Conservation (phyloP, 2,329 filamentous ascomycete genomes). For the Fusarium sp. region DNA sequence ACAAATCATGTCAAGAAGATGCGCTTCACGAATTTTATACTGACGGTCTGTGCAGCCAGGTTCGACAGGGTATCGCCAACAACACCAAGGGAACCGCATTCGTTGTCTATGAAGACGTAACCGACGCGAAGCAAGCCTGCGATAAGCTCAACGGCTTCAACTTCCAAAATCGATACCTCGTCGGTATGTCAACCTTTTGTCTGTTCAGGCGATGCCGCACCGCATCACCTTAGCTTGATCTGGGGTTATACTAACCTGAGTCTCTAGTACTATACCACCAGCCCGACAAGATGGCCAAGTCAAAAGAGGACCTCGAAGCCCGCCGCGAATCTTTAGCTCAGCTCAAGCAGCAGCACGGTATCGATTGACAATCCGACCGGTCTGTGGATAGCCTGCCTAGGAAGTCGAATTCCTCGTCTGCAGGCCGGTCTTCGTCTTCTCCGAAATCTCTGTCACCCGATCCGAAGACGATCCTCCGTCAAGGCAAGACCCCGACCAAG, state of each 20-base stretch:
- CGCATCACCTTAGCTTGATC: not conserved
- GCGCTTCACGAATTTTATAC: constrained; percentile 28
- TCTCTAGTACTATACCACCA: constrained; percentile 69
- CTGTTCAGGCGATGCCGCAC: not conserved
- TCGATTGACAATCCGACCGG: constrained; percentile 92
- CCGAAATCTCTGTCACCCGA: constrained; percentile 54
- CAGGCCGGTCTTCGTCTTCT: constrained; percentile 70
- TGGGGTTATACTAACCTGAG: constrained; percentile 24
- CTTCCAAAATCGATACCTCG: constrained; percentile 99
- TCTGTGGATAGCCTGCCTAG: constrained; percentile 64
- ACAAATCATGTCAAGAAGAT: constrained; percentile 9
- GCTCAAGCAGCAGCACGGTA: constrained; percentile 97
- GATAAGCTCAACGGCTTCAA: constrained; percentile 99
- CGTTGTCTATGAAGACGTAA: constrained; percentile 99
- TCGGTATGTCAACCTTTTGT: constrained; percentile 73
- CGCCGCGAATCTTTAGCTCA: constrained; percentile 98
- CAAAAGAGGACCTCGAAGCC: constrained; percentile 92
- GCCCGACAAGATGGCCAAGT: constrained; percentile 77
- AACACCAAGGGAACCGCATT: constrained; percentile 99
- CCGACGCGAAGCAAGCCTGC: constrained; percentile 98
- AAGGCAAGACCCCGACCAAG: constrained; percentile 53
- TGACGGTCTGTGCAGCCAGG: constrained; percentile 74
- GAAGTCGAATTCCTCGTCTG: constrained; percentile 61
- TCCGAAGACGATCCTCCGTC: constrained; percentile 59
- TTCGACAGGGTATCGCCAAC: constrained; percentile 96